Conservation (phyloP, 371 early-diverging fungal genomes). For the Quaeritorhiza haematococci region DNA sequence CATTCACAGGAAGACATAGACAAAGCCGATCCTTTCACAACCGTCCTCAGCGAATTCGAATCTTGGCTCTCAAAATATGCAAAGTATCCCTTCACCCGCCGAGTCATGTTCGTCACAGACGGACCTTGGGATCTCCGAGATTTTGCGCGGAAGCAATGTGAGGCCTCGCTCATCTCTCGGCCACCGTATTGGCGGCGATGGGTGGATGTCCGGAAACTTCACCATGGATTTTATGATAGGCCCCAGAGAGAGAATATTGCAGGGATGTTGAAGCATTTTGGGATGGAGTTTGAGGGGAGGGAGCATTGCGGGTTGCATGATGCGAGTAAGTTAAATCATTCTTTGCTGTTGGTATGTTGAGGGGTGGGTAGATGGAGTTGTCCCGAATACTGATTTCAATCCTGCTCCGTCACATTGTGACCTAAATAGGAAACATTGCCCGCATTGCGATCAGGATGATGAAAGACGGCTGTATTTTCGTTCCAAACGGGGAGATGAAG, state of each 20-base stretch:
- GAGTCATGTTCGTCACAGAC: constrained; percentile 46
- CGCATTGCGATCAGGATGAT: constrained; percentile 32
- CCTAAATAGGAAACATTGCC: constrained; percentile 48
- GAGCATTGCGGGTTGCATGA: constrained; percentile 80
- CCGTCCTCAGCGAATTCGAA: constrained; percentile 42
- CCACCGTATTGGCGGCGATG: constrained; percentile 33
- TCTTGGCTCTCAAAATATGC: constrained; percentile 22
- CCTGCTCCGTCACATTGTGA: background rate
- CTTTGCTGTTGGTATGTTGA: too few species aligned
- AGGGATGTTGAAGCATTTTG: constrained; percentile 57
- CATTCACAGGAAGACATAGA: constrained; percentile 49
- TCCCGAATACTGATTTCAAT: background rate
- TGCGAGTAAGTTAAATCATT: too few species aligned
- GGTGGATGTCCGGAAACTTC: constrained; percentile 31
- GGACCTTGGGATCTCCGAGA: constrained; percentile 82
- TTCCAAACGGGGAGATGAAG: too few species aligned
- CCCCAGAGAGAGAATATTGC: constrained; percentile 44
- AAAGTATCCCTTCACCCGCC: constrained; percentile 6
- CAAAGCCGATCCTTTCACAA: constrained; percentile 56
- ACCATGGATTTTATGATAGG: constrained; percentile 44
- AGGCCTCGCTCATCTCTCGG: constrained; percentile 41
- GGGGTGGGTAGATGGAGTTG: constrained; percentile 26
- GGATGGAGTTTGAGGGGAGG: constrained; percentile 62
- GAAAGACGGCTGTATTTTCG: too few species aligned
- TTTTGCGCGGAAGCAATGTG: constrained; percentile 60